Evolutionary conservation across 805 yeast species (phyloP), one percentile per base, ranked within the genome.

Genomic region (Lipomyces yamanashiensis): DNA sequence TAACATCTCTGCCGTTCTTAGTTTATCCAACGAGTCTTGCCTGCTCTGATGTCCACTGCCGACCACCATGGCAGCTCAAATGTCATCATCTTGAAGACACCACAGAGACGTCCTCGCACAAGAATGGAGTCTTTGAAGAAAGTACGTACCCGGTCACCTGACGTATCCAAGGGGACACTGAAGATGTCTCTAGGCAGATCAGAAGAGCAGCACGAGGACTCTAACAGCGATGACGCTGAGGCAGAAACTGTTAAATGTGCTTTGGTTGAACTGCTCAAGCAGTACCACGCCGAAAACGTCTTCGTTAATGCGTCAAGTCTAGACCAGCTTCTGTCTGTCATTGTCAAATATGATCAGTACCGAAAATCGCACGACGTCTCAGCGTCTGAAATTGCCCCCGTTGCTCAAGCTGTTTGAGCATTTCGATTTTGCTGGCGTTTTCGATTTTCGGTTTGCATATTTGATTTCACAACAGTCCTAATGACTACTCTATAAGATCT

Each of bases 101-200:
- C 44, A 39, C 36, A 36, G 45, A 23, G 41, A 15, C 40, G 48
- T 15, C 67, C 62, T 13, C 43, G 63, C 12, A 59, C 67, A 4
- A 57, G 67, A 23, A 63, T 48, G 63, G 67, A 63, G 37, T 63
- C 67, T 8, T 58, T 63, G 36, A 59, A 50, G 44, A 33, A 59
- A n/a, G 60, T 56, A n/a, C 56, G 56, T 7, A 13, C n/a, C 13
- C 21, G 41, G 12, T 52, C 61, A n/a, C 53, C 47, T 2, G 52
- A 44, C 8, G 12, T 15, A 36, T 9, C 33, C 28, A 17, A 39
- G 51, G 44, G 53, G 54, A 8, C 41, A 7, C 9, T 41, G 56
- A 51, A 51, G n/a, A 39, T 39, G 43, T 8, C 21, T 9, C 45
- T 33, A 9, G 43, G 44, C 28, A 7, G 19, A 19, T 2, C 44